These are phyloP conservation scores for Nakazawaea holstii DNA, from an alignment of 805 yeast species.

Conservation along the genomic window DNA sequence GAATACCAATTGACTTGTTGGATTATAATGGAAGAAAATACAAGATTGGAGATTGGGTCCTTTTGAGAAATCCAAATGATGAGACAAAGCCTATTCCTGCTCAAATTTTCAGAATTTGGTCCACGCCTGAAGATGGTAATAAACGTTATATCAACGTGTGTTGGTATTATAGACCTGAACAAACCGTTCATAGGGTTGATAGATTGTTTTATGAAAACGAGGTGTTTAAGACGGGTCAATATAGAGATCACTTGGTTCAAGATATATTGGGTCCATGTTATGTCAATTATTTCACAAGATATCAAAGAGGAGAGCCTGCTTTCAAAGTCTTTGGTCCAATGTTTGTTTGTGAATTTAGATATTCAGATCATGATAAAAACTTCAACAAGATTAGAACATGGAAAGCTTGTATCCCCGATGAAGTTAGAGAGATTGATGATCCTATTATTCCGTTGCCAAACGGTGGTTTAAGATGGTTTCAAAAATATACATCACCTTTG, in stretches of 20 bases:
- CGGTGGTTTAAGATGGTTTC: constrained; percentile 56
- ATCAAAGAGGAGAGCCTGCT: constrained; percentile 91
- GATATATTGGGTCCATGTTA: constrained; percentile 93
- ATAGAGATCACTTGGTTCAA: constrained; percentile 84
- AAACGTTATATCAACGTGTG: constrained; percentile 88
- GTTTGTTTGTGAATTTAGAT: constrained; percentile 91
- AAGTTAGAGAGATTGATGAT: constrained; percentile 81
- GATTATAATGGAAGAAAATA: constrained; percentile 67
- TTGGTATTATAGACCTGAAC: constrained; percentile 98
- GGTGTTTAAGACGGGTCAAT: constrained; percentile 95
- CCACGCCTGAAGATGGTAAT: constrained; percentile 65
- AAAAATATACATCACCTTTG: constrained; percentile 80
- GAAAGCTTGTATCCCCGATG: constrained; percentile 98
- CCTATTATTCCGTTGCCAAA: constrained; percentile 63
- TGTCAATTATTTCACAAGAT: constrained; percentile 90
- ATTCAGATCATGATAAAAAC: constrained; percentile 83
- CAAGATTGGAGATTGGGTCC: constrained; percentile 93
- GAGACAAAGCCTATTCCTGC: constrained; percentile 87
- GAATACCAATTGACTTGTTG: constrained; percentile 76
- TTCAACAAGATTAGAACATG: constrained; percentile 96
- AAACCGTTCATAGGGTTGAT: constrained; percentile 91
- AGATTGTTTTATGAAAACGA: constrained; percentile 88
- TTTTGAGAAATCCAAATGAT: constrained; percentile 83
- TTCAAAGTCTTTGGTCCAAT: constrained; percentile 75
- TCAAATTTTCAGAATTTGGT: constrained; percentile 92